Evolutionary conservation across 2,329 filamentous ascomycete species (phyloP).

Genomic region (Penicillium sp.): DNA sequence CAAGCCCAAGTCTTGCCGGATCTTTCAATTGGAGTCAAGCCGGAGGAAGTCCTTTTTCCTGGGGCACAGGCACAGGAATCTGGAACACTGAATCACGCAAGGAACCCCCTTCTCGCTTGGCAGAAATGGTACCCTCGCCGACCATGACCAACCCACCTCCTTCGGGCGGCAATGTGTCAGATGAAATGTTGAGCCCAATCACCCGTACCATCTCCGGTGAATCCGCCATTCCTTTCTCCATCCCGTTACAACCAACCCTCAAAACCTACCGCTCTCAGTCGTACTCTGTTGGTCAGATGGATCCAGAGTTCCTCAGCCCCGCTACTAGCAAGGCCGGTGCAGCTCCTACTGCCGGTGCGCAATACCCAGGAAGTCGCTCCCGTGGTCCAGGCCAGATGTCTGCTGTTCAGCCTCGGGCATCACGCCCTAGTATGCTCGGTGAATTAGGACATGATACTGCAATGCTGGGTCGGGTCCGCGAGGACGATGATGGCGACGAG

Average conservation of each 20-base stretch:
- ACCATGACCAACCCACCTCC: constrained; percentile 58
- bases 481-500: constrained; percentile 48
- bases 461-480: constrained; percentile 47
- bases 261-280: constrained; percentile 95
- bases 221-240: constrained; percentile 71
- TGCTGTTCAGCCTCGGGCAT: constrained; percentile 75
- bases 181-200: constrained; percentile 52
- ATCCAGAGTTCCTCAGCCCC: constrained; percentile 56
- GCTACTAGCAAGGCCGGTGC: constrained; percentile 34
- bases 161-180: constrained; percentile 47
- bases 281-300: constrained; percentile 89
- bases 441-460: constrained; percentile 47
- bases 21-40: constrained; percentile 46
- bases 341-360: constrained; percentile 16
- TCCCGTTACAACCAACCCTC: constrained; percentile 82
- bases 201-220: constrained; percentile 50
- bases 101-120: constrained; percentile 69
- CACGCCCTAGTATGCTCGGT: constrained; percentile 52
- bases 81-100: constrained; percentile 75
- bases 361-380: constrained; percentile 32
- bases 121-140: constrained; percentile 72
- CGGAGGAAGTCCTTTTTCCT: constrained; percentile 56
- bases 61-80: constrained; percentile 75
- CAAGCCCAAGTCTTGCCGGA: constrained; percentile 38
- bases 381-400: constrained; percentile 54